Conservation (phyloP, 495 filamentous ascomycete species). For the Pyronema omphalodes region DNA sequence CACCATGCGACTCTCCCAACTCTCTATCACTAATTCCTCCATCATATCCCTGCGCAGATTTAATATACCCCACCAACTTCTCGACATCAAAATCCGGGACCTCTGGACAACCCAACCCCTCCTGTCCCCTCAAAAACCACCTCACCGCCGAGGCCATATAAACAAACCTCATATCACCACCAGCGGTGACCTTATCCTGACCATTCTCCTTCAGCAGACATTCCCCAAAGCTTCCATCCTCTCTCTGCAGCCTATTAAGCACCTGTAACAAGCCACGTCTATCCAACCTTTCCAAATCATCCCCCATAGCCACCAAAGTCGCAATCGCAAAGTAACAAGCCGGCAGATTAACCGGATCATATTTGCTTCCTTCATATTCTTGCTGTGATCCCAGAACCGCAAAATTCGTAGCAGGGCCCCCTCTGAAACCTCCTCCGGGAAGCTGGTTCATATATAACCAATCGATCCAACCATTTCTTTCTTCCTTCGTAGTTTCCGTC, state of each 20-base stretch:
- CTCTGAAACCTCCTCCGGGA: slow-evolving; percentile 59
- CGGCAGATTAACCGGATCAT: slow-evolving; percentile 69
- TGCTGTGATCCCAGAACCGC: slow-evolving; percentile 23
- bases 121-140: slow-evolving; percentile 53
- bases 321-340: slow-evolving; percentile 77
- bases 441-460: slow-evolving; percentile 66
- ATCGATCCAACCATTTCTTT: slow-evolving; percentile 40
- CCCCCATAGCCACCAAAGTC: slow-evolving; percentile 53
- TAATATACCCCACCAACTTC: slow-evolving; percentile 40
- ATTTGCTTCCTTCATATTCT: slow-evolving; percentile 2
- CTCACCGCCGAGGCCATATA: slow-evolving; percentile 65
- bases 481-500: slow-evolving; percentile 35
- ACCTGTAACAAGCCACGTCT: slow-evolving; percentile 49
- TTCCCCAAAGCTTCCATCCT: slow-evolving; percentile 85
- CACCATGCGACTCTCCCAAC: slow-evolving; percentile 77
- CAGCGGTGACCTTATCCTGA: slow-evolving; percentile 54
- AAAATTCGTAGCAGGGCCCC: slow-evolving; percentile 50
- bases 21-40: slow-evolving; percentile 70
- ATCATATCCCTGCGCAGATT: slow-evolving; percentile 54
- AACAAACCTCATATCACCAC: slow-evolving; percentile 70
- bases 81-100: background rate
- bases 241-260: slow-evolving; percentile 58
- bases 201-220: slow-evolving; percentile 41
- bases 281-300: slow-evolving; percentile 39
- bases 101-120: slow-evolving; percentile 30